phyloP scores from a whole-genome alignment of 176 grass and related monocot species.

The Carex kokanica region DNA sequence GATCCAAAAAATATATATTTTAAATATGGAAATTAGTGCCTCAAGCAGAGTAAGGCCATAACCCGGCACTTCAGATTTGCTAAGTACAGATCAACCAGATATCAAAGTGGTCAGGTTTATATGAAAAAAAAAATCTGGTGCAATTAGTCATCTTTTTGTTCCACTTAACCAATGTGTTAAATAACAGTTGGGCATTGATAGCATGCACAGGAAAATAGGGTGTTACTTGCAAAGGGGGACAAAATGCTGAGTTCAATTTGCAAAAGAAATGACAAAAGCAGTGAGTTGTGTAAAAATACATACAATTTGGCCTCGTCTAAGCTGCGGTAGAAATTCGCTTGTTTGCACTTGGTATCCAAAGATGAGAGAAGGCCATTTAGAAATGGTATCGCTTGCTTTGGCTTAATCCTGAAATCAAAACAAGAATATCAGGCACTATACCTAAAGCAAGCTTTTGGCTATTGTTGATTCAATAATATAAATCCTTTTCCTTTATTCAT shows the following conservation, averaged over 20 bases:
- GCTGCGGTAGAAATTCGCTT: conserved; percentile 68
- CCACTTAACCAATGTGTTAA: not conserved
- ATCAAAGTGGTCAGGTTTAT: not conserved
- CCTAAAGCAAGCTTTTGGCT: not conserved
- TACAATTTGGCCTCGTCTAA: conserved; percentile 99
- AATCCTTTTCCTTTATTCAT: not conserved
- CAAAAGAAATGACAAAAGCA: conserved; percentile 1
- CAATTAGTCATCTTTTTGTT: not conserved
- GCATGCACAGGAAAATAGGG: not conserved
- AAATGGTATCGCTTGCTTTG: conserved; percentile 76
- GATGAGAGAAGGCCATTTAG: conserved; percentile 85
- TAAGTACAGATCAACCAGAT: not conserved
- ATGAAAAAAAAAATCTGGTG: not conserved
- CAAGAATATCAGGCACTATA: not conserved
- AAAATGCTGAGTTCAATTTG: not conserved
- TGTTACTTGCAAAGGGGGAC: not conserved
- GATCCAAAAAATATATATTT: not conserved
- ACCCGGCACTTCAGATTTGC: not conserved
- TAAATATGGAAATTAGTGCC: not conserved
- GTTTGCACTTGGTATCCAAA: conserved; percentile 97
- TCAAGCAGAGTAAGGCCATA: not conserved
- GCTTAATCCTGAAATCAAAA: conserved; percentile 74
- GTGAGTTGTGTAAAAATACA: conserved; percentile 21
- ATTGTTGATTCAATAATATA: not conserved
- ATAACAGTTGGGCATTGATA: not conserved